A percentile compares a stretch with the other conserved stretches of the same genome.
Evolutionary conservation across 1,139 yeast species (phyloP).

Genomic region (Insectozyma bohioensis): DNA sequence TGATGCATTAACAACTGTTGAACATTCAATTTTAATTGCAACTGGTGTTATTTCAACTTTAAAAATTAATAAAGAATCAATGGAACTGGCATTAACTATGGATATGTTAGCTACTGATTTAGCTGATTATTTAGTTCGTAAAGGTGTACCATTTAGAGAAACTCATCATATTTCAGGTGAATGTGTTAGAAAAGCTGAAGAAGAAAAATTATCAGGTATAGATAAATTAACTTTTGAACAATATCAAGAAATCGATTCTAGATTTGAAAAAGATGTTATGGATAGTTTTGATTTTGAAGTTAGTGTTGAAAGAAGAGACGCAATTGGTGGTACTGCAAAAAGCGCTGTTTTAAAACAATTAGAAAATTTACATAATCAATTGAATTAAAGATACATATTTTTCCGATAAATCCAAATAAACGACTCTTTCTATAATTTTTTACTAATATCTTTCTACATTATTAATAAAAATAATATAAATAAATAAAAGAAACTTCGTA

Average conservation of each 20-base stretch:
- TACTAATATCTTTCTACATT: no score
- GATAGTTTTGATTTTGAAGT: conserved; percentile 87
- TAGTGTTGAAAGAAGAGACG: conserved; percentile 94
- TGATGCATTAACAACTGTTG: conserved; percentile 86
- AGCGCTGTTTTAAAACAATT: conserved; percentile 82
- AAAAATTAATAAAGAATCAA: conserved; percentile 64
- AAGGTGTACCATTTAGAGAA: conserved; percentile 98
- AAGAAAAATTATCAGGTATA: conserved; percentile 69
- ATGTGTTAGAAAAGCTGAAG: conserved; percentile 91
- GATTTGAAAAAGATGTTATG: conserved; percentile 80
- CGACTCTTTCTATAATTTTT: no score
- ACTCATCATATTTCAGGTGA: conserved; percentile 98
- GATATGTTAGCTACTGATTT: conserved; percentile 98
- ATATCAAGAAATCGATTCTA: conserved; percentile 70
- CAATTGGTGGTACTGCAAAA: conserved; percentile 96
- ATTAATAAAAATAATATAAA: no score
- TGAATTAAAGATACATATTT: conserved; percentile 5
- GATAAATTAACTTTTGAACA: conserved; percentile 77
- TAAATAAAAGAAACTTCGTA: no score
- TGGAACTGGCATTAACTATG: conserved; percentile 91
- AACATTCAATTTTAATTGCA: conserved; percentile 89
- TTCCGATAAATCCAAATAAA: conserved; percentile 3
- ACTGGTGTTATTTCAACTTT: conserved; percentile 95
- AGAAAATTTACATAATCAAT: conserved; percentile 30
- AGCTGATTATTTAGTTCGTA: conserved; percentile 95